Base-by-base conservation (phyloP, 139 green algal species). In the Desmodesmus armatus region DNA sequence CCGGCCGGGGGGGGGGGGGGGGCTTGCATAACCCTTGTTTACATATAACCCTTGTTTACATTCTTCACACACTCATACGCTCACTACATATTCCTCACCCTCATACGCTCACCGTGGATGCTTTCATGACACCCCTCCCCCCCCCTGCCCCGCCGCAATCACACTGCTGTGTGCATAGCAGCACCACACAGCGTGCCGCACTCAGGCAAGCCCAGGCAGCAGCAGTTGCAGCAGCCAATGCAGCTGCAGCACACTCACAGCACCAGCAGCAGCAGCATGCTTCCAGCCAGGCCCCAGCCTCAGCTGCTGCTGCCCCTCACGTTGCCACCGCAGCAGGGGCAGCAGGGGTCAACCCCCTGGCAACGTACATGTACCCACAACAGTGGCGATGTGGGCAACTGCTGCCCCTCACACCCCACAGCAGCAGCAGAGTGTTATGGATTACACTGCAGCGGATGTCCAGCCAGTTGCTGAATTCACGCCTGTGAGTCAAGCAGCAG, bases 181-280 rank as follows among this genome's bases (percentile, higher is more conserved):
- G n/a, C n/a, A n/a, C n/a, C n/a, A n/a, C n/a, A n/a, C n/a, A n/a
- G n/a, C 53, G 53, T n/a, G 67, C 67, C 33, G 80, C 49, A 21
- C 37, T 60, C 13, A n/a, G 51, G 15, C 66, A 86, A 13, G 49
- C 47, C 1, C 55, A 86, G 29, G 66, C 69, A 29, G 80, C 47
- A 40, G 43, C 80, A 25, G 72, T 35, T 33, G 80, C 80, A 71
- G 51, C 80, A 62, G 80, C 80, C 31, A 69, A 86, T 35, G 69
- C 80, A 23, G 49, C 80, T 33, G 49, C 67, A 41, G 67, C 80
- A 44, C 80, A 86, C 21, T 69, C 69, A 21, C 62, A 77, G n/a
- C 60, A 29, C 17, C 35, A 29, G 76, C 58, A 40, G 55, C 76
- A 82, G 53, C 76, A 51, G 31, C 76, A 40, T 1, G 5, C 33